These are phyloP conservation scores for Sergeia podlipaevii DNA, from an alignment of 208 protist genomes.

Conservation along the genomic window DNA sequence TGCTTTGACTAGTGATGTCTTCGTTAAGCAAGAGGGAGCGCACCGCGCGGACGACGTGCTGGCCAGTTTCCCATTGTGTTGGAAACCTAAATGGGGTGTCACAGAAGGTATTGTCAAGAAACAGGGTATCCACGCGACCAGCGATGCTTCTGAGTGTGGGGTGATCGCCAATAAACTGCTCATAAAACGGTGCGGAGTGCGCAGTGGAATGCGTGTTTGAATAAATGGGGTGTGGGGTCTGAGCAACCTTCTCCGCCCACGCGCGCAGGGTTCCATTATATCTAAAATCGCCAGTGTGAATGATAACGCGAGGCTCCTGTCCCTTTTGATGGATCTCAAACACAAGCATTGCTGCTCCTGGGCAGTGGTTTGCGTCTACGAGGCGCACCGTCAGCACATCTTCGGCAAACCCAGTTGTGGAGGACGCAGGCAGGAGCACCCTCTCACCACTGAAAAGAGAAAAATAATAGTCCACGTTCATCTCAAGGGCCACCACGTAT, in stretches of 20 bases:
- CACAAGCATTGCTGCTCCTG: constrained; percentile 88
- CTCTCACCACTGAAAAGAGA: constrained; percentile 27
- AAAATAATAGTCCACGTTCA: constrained; percentile 47
- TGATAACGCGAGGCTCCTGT: constrained; percentile 53
- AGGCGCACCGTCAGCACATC: constrained; percentile 22
- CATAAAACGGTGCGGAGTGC: constrained; percentile 39
- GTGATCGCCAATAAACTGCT: constrained; percentile 54
- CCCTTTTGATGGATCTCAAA: constrained; percentile 70
- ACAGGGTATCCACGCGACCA: constrained; percentile 66
- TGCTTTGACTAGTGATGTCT: not conserved
- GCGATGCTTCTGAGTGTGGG: constrained; percentile 33
- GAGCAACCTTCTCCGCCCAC: constrained; percentile 8
- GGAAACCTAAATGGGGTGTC: constrained; percentile 76
- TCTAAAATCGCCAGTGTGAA: constrained; percentile 94
- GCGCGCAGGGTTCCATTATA: constrained; percentile 42
- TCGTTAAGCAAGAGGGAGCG: constrained; percentile 28
- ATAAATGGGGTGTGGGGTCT: not conserved
- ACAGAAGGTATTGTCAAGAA: constrained; percentile 94
- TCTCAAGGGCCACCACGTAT: constrained; percentile 44
- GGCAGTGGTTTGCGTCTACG: constrained; percentile 91
- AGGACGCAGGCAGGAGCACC: constrained; percentile 2
- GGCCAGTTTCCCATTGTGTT: constrained; percentile 44
- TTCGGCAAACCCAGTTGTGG: too few species aligned
- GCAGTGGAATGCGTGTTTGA: too few species aligned
- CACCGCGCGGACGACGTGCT: constrained; percentile 45